These are phyloP conservation scores for Hymenoscyphus scutula DNA, from an alignment of 2,329 filamentous ascomycete genomes.

Conservation along the genomic window DNA sequence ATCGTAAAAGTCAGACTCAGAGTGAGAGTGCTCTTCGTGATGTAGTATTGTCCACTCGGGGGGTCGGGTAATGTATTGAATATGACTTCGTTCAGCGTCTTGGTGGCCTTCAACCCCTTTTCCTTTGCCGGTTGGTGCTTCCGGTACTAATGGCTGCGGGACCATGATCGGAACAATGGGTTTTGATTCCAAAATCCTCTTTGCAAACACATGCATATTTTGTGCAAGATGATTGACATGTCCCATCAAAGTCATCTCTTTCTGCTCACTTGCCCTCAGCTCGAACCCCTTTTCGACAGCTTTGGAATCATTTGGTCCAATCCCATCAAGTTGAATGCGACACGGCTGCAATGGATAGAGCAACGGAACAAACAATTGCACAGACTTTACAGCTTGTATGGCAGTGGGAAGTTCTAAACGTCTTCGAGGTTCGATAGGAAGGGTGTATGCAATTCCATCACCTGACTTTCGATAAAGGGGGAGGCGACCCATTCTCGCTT, in stretches of 20 bases:
- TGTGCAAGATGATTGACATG: conserved; percentile 73
- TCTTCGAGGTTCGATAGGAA: conserved; percentile 67
- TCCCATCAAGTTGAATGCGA: conserved; percentile 63
- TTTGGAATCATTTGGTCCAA: conserved; percentile 58
- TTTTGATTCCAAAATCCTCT: conserved; percentile 42
- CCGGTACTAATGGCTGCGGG: not conserved
- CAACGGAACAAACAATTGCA: conserved; percentile 67
- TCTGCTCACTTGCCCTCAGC: conserved; percentile 53
- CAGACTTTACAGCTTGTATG: conserved; percentile 59
- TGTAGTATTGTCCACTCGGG: conserved; percentile 64
- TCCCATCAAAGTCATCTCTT: conserved; percentile 63
- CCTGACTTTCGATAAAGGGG: conserved; percentile 65
- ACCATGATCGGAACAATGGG: conserved; percentile 14
- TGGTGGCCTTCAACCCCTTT: conserved; percentile 30
- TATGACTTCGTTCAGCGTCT: conserved; percentile 55
- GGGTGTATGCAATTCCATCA: conserved; percentile 67
- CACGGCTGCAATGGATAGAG: conserved; percentile 71
- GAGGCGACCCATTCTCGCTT: conserved; percentile 69
- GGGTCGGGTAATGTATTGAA: conserved; percentile 71
- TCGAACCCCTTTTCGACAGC: conserved; percentile 65
- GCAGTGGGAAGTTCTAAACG: conserved; percentile 57
- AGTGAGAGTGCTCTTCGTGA: conserved; percentile 46
- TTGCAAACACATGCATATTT: conserved; percentile 67
- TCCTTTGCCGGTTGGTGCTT: conserved; percentile 13
- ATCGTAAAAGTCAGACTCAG: conserved; percentile 46